Evolutionary conservation across 2,329 filamentous ascomycete species (phyloP), one percentile per base, ranked within the genome.

Genomic region (Aspergillus pseudonomiae): DNA sequence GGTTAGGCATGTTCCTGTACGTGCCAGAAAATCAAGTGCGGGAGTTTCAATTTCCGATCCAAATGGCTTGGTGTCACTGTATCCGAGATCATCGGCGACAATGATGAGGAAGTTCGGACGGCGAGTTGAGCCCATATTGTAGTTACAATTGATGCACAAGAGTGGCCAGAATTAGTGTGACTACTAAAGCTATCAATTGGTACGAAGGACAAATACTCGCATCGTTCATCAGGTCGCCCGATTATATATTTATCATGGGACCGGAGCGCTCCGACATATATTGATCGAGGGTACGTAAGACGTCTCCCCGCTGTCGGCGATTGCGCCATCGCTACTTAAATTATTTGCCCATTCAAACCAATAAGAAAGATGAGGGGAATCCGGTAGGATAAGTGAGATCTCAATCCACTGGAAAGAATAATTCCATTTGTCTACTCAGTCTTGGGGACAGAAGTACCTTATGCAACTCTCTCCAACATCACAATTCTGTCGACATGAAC

Each of bases 31-130:
- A 74, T 88, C 84, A 39, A 89, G 78, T 68, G 86, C 84, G 0
- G 86, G 86, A 0, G 86, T 89, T 36, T 81, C 80, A 68, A 89
- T 88, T 74, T 89, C 86, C 65, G 84, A 82, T 48, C 87, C 86
- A 68, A 86, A 89, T 68, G 83, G 84, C 54, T 83, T 82, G 26
- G 86, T 79, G 67, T 89, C 86, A 56, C 83, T 84, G 78, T 86
- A 87, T n/a, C 85, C 85, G 21, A 88, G 78, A 70, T 88, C 85
- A 72, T 87, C 85, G 30, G 85, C 85, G 48, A 87, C 81, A 62
- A 87, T 81, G 67, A 88, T 79, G 59, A 88, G 82, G 74, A 88
- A 88, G 71, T 88, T 88, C 24, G 86, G 86, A 43, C 83, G 81
- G 14, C 24, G 45, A 48, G 45, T 28, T 7, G 24, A 48, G 4